These are phyloP conservation scores for Sphagnum fallax DNA, from an alignment of 228 moss, liverwort and hornwort species.

Conservation along the genomic window DNA sequence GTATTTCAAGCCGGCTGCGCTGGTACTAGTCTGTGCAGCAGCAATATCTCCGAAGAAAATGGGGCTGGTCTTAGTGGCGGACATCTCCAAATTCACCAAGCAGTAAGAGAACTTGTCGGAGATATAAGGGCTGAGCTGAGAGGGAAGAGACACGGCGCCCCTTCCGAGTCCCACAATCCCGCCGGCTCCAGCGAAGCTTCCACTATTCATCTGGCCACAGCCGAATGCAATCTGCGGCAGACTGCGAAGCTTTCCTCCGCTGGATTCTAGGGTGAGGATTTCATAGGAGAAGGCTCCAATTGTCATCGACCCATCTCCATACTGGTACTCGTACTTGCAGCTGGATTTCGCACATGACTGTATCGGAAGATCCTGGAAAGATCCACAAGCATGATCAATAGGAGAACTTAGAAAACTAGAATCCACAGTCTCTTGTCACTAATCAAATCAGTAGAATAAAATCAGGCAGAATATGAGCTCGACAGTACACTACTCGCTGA, in stretches of 20 bases:
- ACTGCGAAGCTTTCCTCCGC: slow-evolving; percentile 6
- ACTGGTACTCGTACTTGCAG: slow-evolving; percentile 45
- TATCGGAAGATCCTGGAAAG: no score
- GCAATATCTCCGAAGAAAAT: slow-evolving; percentile 44
- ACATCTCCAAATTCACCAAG: slow-evolving; percentile 31
- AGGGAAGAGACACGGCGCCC: slow-evolving; percentile 47
- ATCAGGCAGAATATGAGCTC: no score
- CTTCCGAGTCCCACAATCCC: slow-evolving; percentile 55
- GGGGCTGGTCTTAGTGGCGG: slow-evolving; percentile 20
- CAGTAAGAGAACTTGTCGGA: slow-evolving; percentile 65
- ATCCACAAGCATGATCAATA: no score
- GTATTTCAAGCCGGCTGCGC: slow-evolving; percentile 30
- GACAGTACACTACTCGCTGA: no score
- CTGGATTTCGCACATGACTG: slow-evolving; percentile 4
- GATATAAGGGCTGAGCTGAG: slow-evolving; percentile 35
- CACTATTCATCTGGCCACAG: slow-evolving; percentile 41
- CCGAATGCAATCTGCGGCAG: slow-evolving; percentile 51
- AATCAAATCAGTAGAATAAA: no score
- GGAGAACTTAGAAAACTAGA: no score
- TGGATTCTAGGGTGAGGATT: slow-evolving; percentile 28
- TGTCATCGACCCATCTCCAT: slow-evolving; percentile 56
- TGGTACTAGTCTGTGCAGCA: neutral
- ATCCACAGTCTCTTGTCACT: no score
- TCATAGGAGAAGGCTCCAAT: slow-evolving; percentile 46
- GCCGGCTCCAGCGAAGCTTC: slow-evolving; percentile 49